These are phyloP conservation scores for Pneumocystis jirovecii DNA, from an alignment of 1,139 yeast species.

Conservation along the genomic window DNA sequence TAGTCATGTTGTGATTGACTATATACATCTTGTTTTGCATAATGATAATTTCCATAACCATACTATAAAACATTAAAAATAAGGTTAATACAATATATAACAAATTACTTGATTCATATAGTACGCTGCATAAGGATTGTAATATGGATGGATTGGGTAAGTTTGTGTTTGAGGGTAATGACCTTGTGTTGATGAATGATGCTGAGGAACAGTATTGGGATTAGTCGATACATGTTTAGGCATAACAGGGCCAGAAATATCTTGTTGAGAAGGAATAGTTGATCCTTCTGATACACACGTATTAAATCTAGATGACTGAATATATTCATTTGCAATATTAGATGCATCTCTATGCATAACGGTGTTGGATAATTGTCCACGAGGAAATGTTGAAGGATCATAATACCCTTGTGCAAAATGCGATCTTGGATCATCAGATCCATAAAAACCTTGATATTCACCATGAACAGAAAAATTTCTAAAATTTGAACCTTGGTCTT, in stretches of 20 bases:
- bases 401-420: not conserved
- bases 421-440: not conserved
- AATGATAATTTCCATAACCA: not conserved
- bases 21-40: not conserved
- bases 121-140: slow-evolving; percentile 3
- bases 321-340: not conserved
- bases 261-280: not conserved
- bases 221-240: not conserved
- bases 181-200: not conserved
- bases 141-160: slow-evolving; percentile 4
- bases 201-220: not conserved
- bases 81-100: not conserved
- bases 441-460: slow-evolving; percentile 1
- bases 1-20: not conserved
- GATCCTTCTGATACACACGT: not conserved
- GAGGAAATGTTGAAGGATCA: slow-evolving; percentile 1
- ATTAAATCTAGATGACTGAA: not conserved
- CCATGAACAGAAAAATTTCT: not conserved
- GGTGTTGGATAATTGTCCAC: not conserved
- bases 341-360: not conserved
- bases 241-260: not conserved
- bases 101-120: not conserved
- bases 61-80: not conserved
- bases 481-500: not conserved
- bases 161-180: not conserved